Evolutionary conservation across 2,329 filamentous ascomycete species (phyloP), one percentile per base, ranked within the genome.

Genomic region (Passalora sequoiae): DNA sequence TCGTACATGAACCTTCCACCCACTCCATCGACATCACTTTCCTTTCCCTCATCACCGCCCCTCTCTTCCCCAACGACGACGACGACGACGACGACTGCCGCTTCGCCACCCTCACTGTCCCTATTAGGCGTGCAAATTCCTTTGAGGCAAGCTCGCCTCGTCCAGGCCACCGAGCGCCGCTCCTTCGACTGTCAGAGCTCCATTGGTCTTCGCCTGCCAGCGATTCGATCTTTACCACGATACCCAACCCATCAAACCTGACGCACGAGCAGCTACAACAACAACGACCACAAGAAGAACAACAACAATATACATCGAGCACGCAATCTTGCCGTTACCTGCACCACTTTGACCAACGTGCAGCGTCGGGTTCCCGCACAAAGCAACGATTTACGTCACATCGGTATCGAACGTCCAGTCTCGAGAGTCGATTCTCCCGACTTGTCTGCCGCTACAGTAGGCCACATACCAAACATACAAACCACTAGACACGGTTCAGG

Each of bases 171-270:
- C 44, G 35, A 44, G 20, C 43, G 24, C 36, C 36, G 36, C 36
- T 38, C 36, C 36, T 38, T 38, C 36, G 28, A n/a, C 36, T 17
- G 33, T 33, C 46, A 32, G 21, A 29, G 28, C 28, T 35, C 29
- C 43, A 38, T 39, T 45, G 46, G 46, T 43, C 42, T 8, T 38
- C 16, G 32, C 43, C 47, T 43, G 43, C 40, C 47, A 46, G 33
- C 33, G 25, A 35, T 38, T 44, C 47, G 47, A 50, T 50, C 47
- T 20, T 50, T 50, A 50, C 40, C 35, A 16, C 28, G 17, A 17
- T 19, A 17, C 16, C 15, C 25, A 28, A 33, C 30, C 10, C 15
- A 19, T 19, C 3, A 33, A 19, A 19, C 30, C 30, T 30, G 30
- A n/a, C n/a, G n/a, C 30, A 19, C 30, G 13, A 24, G 29, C 9